Conservation (phyloP, 2,329 filamentous ascomycete species). For the Fusarium zealandicum region DNA sequence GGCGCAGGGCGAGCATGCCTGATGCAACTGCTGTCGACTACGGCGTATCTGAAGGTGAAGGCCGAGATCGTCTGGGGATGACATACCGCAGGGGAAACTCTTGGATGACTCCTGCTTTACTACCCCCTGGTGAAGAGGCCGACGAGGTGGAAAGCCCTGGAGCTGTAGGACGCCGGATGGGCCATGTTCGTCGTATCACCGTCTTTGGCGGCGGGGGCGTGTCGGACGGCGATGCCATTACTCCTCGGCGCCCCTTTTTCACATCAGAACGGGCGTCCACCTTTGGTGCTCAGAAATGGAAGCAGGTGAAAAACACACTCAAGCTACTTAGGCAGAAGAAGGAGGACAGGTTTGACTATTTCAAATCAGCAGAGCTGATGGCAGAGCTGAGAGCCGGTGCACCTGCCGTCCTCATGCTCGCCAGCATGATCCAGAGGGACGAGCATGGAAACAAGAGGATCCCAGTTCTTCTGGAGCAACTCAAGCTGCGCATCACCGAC, state of each 20-base stretch:
- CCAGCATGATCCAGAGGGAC: slow-evolving; percentile 97
- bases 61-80: slow-evolving; percentile 64
- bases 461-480: slow-evolving; percentile 91
- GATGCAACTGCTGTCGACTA: slow-evolving; percentile 65
- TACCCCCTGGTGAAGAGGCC: slow-evolving; percentile 56
- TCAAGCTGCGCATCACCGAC: slow-evolving; percentile 87
- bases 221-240: slow-evolving; percentile 68
- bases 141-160: slow-evolving; percentile 62
- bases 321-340: slow-evolving; percentile 82
- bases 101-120: slow-evolving; percentile 61
- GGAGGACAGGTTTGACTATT: slow-evolving; percentile 88
- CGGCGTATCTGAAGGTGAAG: slow-evolving; percentile 78
- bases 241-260: slow-evolving; percentile 64
- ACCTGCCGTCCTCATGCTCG: slow-evolving; percentile 90
- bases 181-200: slow-evolving; percentile 71
- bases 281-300: slow-evolving; percentile 85
- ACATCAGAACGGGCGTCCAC: slow-evolving; percentile 73
- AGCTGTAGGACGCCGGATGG: slow-evolving; percentile 58
- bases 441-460: slow-evolving; percentile 96
- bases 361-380: slow-evolving; percentile 95
- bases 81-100: slow-evolving; percentile 65
- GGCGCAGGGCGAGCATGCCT: slow-evolving; percentile 71
- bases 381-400: slow-evolving; percentile 92
- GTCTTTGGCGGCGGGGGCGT: slow-evolving; percentile 70
- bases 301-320: slow-evolving; percentile 87